phyloP scores from a whole-genome alignment of 2,329 filamentous ascomycete genomes.

The Atkinsonella texensis region DNA sequence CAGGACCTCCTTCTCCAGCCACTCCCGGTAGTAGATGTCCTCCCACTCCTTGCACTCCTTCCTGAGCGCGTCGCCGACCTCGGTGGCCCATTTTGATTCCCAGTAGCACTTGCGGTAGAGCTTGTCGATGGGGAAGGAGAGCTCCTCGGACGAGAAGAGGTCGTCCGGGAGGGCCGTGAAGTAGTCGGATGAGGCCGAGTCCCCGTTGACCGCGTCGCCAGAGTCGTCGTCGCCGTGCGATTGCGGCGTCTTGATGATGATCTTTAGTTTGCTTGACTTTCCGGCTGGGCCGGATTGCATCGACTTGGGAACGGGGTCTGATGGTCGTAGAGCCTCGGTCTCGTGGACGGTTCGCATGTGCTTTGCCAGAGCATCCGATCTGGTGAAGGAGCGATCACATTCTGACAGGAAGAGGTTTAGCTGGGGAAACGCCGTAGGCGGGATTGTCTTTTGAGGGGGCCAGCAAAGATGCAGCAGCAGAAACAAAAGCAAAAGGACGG shows the following conservation, averaged over 20 bases:
- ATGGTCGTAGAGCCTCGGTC: slow-evolving; percentile 80
- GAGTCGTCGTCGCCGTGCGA: slow-evolving; percentile 42
- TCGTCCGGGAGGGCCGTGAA: slow-evolving; percentile 44
- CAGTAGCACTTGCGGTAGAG: slow-evolving; percentile 57
- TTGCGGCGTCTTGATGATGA: slow-evolving; percentile 50
- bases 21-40: slow-evolving; percentile 55
- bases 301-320: slow-evolving; percentile 61
- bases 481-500: too few species aligned
- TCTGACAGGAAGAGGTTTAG: slow-evolving; percentile 38
- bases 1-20: slow-evolving; percentile 68
- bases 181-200: slow-evolving; percentile 45
- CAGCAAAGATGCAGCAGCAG: background rate
- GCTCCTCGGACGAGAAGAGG: slow-evolving; percentile 55
- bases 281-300: slow-evolving; percentile 36
- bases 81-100: slow-evolving; percentile 61
- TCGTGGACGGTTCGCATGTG: slow-evolving; percentile 99
- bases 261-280: slow-evolving; percentile 45
- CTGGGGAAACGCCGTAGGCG: too few species aligned
- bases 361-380: slow-evolving; percentile 90
- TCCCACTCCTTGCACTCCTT: slow-evolving; percentile 56
- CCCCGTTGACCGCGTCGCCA: slow-evolving; percentile 42
- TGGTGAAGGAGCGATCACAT: slow-evolving; percentile 92
- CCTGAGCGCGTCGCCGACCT: slow-evolving; percentile 51
- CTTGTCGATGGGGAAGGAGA: slow-evolving; percentile 43
- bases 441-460: too few species aligned